Conservation (phyloP, 306 rosid genomes). For the Trifolium fragiferum region DNA sequence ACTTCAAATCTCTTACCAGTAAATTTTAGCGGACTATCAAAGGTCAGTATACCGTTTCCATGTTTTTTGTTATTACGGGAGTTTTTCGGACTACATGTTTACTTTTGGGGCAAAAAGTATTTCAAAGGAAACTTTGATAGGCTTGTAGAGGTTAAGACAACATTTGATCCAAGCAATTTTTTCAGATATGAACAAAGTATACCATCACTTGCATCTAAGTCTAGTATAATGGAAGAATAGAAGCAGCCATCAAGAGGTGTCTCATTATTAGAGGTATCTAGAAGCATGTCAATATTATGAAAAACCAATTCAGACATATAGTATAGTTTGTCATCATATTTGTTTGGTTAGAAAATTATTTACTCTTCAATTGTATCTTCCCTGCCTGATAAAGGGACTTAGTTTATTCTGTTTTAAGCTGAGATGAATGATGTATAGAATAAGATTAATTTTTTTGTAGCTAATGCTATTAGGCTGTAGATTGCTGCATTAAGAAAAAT, state of each 20-base stretch:
- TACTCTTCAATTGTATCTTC: slow-evolving; percentile 3
- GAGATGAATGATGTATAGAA: background rate
- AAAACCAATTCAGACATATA: slow-evolving; percentile 6
- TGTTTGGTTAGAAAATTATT: slow-evolving; percentile 16
- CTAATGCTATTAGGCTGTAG: no score
- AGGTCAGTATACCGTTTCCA: slow-evolving; percentile 50
- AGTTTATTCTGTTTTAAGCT: background rate
- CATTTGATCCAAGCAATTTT: slow-evolving; percentile 68
- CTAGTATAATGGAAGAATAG: slow-evolving; percentile 41
- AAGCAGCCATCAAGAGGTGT: slow-evolving; percentile 4
- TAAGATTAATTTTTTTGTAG: background rate
- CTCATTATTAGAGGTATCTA: background rate
- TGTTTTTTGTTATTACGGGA: background rate
- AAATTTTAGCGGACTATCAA: slow-evolving; percentile 76
- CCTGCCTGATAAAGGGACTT: background rate
- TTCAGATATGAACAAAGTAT: slow-evolving; percentile 76
- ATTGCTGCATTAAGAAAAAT: no score
- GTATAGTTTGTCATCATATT: slow-evolving; percentile 7
- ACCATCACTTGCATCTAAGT: slow-evolving; percentile 53
- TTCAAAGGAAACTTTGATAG: slow-evolving; percentile 69
- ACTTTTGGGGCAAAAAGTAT: slow-evolving; percentile 49
- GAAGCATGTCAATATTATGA: slow-evolving; percentile 5
- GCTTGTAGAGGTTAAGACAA: slow-evolving; percentile 61
- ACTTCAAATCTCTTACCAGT: slow-evolving; percentile 76
- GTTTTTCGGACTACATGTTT: background rate